A percentile compares a stretch with the other conserved stretches of the same genome.
Evolutionary conservation across 176 grass and related monocot genomes (phyloP).

Genomic region (Zoysia japonica): DNA sequence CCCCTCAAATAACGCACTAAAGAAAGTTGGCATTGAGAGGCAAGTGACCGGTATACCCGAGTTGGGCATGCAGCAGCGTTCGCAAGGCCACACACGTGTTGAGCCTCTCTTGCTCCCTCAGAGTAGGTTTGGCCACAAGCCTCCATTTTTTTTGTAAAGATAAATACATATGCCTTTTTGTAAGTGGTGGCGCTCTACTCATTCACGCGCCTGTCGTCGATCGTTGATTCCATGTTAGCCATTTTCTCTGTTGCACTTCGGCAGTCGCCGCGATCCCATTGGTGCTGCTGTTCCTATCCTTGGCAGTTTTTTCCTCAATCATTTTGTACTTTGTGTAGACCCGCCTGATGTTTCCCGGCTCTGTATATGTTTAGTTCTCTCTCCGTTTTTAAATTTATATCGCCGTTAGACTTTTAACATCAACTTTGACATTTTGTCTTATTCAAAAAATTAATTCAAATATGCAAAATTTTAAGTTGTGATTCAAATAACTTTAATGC

Average conservation of each 20-base stretch:
- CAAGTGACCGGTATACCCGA: background rate
- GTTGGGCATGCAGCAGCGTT: constrained; percentile 3
- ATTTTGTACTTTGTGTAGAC: background rate
- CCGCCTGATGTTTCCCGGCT: background rate
- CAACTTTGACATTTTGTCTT: too few species aligned
- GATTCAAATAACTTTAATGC: too few species aligned
- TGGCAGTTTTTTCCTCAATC: constrained; percentile 34
- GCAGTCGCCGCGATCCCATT: constrained; percentile 23
- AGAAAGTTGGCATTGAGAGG: background rate
- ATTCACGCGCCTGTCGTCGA: too few species aligned
- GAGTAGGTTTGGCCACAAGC: constrained; percentile 38
- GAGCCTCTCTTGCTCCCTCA: background rate
- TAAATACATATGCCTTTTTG: too few species aligned
- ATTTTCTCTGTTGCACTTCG: constrained; percentile 51
- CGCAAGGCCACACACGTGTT: constrained; percentile 35
- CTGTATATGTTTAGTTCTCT: too few species aligned
- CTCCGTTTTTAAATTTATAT: too few species aligned
- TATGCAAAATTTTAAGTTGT: too few species aligned
- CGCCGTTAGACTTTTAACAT: too few species aligned
- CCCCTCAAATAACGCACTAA: background rate
- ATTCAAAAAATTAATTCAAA: too few species aligned
- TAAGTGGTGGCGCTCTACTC: background rate
- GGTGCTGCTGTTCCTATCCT: constrained; percentile 16
- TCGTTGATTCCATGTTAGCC: background rate
- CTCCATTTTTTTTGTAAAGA: background rate